phyloP scores from a whole-genome alignment of 129 eudicot genomes.

The carrot (Daucus carota) region DNA sequence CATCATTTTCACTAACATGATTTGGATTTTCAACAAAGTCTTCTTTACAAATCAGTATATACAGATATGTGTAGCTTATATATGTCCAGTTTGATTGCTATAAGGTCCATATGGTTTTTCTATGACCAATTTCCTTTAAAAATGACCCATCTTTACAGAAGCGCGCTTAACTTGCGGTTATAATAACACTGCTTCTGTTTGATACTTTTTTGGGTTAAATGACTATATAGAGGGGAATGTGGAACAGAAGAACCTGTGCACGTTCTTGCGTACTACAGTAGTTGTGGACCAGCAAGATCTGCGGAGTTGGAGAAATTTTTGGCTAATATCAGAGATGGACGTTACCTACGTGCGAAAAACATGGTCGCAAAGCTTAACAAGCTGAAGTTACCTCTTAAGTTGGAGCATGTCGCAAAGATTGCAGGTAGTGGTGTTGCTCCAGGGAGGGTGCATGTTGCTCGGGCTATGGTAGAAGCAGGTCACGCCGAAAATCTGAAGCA shows the following conservation, averaged over 20 bases:
- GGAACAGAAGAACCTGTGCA: slow-evolving; percentile 90
- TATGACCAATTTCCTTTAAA: no score
- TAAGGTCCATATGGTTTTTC: no score
- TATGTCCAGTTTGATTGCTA: no score
- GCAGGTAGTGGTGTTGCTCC: slow-evolving; percentile 97
- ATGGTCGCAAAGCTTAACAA: slow-evolving; percentile 67
- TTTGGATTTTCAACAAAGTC: no score
- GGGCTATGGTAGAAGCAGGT: slow-evolving; percentile 97
- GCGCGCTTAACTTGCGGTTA: no score
- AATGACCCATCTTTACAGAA: no score
- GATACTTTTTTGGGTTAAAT: slow-evolving; percentile 4
- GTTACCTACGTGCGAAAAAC: slow-evolving; percentile 79
- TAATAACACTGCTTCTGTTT: no score
- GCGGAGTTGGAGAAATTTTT: slow-evolving; percentile 59
- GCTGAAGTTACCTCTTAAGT: slow-evolving; percentile 70
- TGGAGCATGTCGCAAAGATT: slow-evolving; percentile 73
- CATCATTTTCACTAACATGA: no score
- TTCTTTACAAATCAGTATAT: no score
- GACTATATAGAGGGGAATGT: slow-evolving; percentile 42
- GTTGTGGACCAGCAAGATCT: slow-evolving; percentile 67
- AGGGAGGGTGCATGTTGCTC: slow-evolving; percentile 90
- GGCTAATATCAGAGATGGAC: slow-evolving; percentile 74
- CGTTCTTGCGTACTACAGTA: slow-evolving; percentile 87
- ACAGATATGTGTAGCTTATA: no score
- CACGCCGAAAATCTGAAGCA: slow-evolving; percentile 83